phyloP scores from a whole-genome alignment of 805 yeast genomes.

The Candida tammaniensis region DNA sequence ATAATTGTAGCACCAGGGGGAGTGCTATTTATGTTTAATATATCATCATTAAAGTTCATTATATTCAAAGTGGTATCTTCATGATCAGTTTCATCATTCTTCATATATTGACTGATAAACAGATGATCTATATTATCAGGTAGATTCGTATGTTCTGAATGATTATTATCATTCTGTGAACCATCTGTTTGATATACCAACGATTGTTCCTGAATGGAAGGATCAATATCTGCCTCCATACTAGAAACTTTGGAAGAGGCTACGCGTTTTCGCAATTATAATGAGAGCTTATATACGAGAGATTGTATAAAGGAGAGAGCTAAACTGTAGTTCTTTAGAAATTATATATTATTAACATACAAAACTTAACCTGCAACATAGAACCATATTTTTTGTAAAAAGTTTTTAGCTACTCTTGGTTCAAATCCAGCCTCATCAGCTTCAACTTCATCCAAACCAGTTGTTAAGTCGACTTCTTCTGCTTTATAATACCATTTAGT shows the following conservation, averaged over 20 bases:
- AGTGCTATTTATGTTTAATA: background rate
- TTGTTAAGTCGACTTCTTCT: constrained; percentile 56
- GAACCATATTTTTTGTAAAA: constrained; percentile 44
- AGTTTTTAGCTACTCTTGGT: constrained; percentile 39
- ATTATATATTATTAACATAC: background rate
- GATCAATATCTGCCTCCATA: constrained; percentile 5
- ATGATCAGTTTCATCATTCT: background rate
- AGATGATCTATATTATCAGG: constrained; percentile 1
- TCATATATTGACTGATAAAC: constrained; percentile 2
- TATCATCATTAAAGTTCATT: background rate
- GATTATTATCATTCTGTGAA: background rate
- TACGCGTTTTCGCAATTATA: no score
- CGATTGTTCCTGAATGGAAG: constrained; percentile 1
- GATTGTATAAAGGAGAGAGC: no score
- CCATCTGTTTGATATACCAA: background rate
- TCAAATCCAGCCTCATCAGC: constrained; percentile 42
- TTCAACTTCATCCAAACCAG: constrained; percentile 60
- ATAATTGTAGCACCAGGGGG: background rate
- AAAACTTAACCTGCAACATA: constrained; percentile 10
- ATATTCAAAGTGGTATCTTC: constrained; percentile 1
- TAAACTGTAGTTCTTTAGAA: no score
- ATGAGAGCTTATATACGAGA: no score
- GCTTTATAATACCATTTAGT: constrained; percentile 44
- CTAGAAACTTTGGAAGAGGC: no score
- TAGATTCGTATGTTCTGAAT: background rate